Evolutionary conservation across 768 basidiomycete genomes (phyloP), one percentile per base, ranked within the genome.

Genomic region (Fistulinella prunicolor): DNA sequence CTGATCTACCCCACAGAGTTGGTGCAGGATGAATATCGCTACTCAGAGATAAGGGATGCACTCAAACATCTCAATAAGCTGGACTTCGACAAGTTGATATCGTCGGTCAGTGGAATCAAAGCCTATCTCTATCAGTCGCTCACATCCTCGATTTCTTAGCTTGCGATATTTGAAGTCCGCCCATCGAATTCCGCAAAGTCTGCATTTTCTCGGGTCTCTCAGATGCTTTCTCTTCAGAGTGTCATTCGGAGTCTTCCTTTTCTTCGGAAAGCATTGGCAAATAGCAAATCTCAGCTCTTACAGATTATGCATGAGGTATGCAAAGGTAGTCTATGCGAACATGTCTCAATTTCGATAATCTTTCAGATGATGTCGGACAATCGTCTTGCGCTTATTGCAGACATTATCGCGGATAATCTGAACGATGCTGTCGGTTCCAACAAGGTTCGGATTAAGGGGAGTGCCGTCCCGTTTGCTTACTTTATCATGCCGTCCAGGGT

Each of bases 41-140:
- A 86, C 58, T 81, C 74, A 3, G 77, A 82, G 26, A 70, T 89
- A 38, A 77, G 83, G 44, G 78, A 81, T 51, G 86, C 83, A 0
- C 72, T 94, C 38, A 85, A 82, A 63, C 65, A 74, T 2, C 66
- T 93, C 44, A 83, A 88, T 62, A 86, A 87, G 60, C 73, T 89
- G 64, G 95, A 98, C 58, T 78, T 95, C 22, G 94, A 97, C 66
- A 94, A 88, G 61, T 70, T 96, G 7, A 86, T 92, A 29, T 81
- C 78, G 39, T 80, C 80, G 22, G 88, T 85, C 58, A 50, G 73
- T 54, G 6, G 26, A 19, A 3, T 13, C 28, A 21, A 20, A 19
- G 7, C 10, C 36, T 2, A 4, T 32, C 6, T 42, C 3, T 24
- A 24, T 21, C 19, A 20, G n/a, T 44, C 21, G 10, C 39, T 46